These are phyloP conservation scores for Pyrenophora teres DNA, from an alignment of 2,329 filamentous ascomycete species.

Conservation along the genomic window DNA sequence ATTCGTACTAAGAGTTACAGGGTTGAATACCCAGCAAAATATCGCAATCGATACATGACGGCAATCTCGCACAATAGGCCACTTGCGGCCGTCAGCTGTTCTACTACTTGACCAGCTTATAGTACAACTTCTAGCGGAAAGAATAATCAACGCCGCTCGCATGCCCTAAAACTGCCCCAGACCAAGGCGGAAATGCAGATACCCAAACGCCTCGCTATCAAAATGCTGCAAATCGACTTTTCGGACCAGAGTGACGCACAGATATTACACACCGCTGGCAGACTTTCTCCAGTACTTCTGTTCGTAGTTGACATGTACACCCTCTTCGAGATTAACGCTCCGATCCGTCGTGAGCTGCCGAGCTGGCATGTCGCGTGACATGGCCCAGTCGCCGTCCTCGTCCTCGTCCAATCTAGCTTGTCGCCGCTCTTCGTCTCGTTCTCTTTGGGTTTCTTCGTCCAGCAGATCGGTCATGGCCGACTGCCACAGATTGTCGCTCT, in stretches of 20 bases:
- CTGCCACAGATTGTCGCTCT: conserved; percentile 60
- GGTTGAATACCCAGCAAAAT: background rate
- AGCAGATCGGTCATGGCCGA: conserved; percentile 60
- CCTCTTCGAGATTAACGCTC: conserved; percentile 41
- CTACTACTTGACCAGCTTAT: conserved; percentile 9
- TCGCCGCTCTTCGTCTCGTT: conserved; percentile 30
- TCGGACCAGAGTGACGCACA: background rate
- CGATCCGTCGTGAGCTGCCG: conserved; percentile 38
- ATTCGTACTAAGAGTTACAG: background rate
- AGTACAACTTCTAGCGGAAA: conserved; percentile 22
- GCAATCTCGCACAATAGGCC: too few species aligned
- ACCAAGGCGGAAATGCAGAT: conserved; percentile 28
- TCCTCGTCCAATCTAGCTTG: conserved; percentile 25
- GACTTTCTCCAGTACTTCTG: conserved; percentile 61
- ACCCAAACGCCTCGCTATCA: conserved; percentile 49
- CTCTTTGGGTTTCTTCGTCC: conserved; percentile 45
- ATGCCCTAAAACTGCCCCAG: conserved; percentile 24
- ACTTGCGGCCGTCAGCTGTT: background rate
- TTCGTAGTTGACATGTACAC: conserved; percentile 63
- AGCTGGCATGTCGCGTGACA: conserved; percentile 25
- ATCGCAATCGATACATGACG: conserved; percentile 5
- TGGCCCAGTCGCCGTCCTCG: conserved; percentile 29
- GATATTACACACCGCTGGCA: conserved; percentile 33
- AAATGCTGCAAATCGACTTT: conserved; percentile 30
- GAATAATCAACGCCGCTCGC: conserved; percentile 23